Base-by-base conservation (phyloP, 2,329 filamentous ascomycete species). In the Hansfordia pulvinata region DNA sequence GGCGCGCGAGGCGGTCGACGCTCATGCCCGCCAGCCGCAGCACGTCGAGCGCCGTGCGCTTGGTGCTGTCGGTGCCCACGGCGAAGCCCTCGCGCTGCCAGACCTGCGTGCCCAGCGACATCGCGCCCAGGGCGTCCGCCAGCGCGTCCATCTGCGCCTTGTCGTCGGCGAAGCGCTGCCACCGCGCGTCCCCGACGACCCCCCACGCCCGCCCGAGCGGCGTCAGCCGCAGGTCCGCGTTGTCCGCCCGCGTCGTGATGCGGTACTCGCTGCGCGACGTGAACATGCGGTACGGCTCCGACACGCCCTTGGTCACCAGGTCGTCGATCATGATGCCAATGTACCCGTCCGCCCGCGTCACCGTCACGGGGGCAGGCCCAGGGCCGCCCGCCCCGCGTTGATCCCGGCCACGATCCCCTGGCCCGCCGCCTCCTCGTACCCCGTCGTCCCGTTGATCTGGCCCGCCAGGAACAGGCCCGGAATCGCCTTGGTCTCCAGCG, bases 261-360 rank as follows among this genome's bases (percentile, higher is more conserved):
- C 90, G 81, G 53, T 92, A 98, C 56, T 98, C 90, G 55, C 81
- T 93, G 36, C 90, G 75, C 5, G 82, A 81, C 3, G 90, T 98
- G 58, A 98, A 98, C 86, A 98, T 96, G 38, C 90, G 75, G 54
- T 98, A 98, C 2, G 90, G 90, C 47, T 98, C 90, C 3, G 81
- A 86, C 17, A 98, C 90, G 25, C 90, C 90, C 54, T 94, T 96
- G 13, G 88, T 96, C 45, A 93, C 76, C 19, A 98, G 71, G 49
- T 98, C 90, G 52, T 98, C 90, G 42, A 98, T 86, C 85, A 98
- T 93, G 55, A 98, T 80, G 38, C 90, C 90, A 44, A 98, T 96
- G 51, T 94, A 98, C 9, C 84, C 85, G 50, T 98, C 88, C 2
- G 80, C 76, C 36, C 90, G 69, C 6, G 76, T 76, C 17, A 98